These are phyloP conservation scores for Candida suzukii DNA, from an alignment of 805 yeast genomes.

Conservation along the genomic window DNA sequence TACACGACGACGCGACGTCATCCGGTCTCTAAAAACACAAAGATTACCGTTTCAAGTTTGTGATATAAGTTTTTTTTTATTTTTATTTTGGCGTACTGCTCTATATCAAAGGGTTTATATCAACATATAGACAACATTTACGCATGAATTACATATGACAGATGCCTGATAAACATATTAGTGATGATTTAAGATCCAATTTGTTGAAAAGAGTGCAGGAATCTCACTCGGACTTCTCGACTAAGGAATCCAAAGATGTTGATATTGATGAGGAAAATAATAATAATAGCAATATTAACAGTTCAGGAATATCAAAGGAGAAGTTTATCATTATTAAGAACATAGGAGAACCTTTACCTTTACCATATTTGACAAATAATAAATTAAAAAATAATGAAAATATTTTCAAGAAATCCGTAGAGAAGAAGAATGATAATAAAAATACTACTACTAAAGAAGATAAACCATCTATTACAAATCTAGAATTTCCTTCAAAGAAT, in stretches of 20 bases:
- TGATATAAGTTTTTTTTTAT: too few relatives aligned
- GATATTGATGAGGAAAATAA: neutral
- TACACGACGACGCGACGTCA: too few relatives aligned
- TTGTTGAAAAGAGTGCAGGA: neutral
- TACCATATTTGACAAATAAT: neutral
- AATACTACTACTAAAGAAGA: too few relatives aligned
- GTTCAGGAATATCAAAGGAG: neutral
- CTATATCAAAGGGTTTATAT: too few relatives aligned
- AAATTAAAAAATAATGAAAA: too few relatives aligned
- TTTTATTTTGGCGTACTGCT: too few relatives aligned
- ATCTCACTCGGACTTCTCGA: neutral
- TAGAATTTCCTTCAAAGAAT: neutral
- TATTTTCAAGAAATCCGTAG: too few relatives aligned
- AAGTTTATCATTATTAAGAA: neutral
- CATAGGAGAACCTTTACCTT: neutral
- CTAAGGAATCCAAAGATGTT: neutral
- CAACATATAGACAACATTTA: too few relatives aligned
- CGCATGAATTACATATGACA: neutral
- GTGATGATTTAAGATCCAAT: neutral
- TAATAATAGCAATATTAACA: neutral
- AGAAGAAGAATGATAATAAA: too few relatives aligned
- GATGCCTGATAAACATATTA: neutral
- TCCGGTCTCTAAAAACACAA: too few relatives aligned
- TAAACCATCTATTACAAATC: too few relatives aligned
- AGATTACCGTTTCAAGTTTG: too few relatives aligned